phyloP scores from a whole-genome alignment of 306 rosid genomes.

The Castanea sativa region DNA sequence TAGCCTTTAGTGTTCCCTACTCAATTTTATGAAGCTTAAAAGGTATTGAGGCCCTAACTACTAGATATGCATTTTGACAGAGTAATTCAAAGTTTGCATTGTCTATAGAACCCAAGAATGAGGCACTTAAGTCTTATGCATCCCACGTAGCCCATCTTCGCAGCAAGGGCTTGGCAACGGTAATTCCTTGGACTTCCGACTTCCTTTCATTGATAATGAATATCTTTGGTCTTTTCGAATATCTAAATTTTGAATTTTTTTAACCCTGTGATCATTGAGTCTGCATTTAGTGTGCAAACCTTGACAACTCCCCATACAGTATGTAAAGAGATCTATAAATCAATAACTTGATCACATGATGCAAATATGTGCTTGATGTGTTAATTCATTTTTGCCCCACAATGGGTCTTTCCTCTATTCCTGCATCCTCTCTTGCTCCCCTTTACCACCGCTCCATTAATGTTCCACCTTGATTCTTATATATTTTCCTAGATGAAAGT shows the following conservation, averaged over 20 bases:
- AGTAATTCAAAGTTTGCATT: slow-evolving; percentile 84
- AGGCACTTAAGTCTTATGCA: slow-evolving; percentile 81
- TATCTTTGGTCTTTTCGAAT: background rate
- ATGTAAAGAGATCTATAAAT: background rate
- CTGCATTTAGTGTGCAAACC: background rate
- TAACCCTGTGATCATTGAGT: background rate
- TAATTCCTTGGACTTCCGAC: slow-evolving; percentile 25
- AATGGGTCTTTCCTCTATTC: background rate
- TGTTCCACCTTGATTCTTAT: background rate
- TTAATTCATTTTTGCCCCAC: background rate
- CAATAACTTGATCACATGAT: background rate
- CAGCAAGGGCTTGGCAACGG: slow-evolving; percentile 87
- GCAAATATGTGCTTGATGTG: background rate
- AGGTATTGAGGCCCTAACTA: slow-evolving; percentile 22
- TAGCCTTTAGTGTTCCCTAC: slow-evolving; percentile 10
- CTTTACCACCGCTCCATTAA: too few relatives aligned
- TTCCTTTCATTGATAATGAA: background rate
- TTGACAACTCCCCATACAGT: background rate
- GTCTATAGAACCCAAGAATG: slow-evolving; percentile 79
- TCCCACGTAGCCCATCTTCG: slow-evolving; percentile 64
- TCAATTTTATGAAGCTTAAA: background rate
- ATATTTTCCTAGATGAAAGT: background rate
- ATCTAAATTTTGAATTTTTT: background rate
- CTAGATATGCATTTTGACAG: slow-evolving; percentile 44
- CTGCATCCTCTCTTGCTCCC: too few relatives aligned